Conservation (phyloP, 2,329 filamentous ascomycete species). For the Podosphaera leucotricha region DNA sequence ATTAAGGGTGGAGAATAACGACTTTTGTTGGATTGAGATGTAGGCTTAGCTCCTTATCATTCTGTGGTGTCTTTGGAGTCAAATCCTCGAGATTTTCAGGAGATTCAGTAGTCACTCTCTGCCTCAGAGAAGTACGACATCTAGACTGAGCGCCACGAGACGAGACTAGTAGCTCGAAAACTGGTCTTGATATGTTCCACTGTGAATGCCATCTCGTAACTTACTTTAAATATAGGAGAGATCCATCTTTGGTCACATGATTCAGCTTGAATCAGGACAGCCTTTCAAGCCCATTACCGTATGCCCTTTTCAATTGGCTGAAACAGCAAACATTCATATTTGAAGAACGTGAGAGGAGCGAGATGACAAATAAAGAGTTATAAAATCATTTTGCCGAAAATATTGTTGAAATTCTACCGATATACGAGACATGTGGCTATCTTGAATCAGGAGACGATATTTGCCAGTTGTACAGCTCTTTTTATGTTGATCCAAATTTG, state of each 20-base stretch:
- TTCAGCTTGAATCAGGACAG: not conserved
- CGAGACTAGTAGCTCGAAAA: not conserved
- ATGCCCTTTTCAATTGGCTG: slow-evolving; percentile 13
- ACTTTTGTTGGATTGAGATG: too few relatives aligned
- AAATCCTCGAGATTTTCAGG: too few relatives aligned
- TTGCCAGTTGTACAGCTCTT: too few relatives aligned
- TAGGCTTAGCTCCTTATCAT: too few relatives aligned
- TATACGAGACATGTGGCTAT: slow-evolving; percentile 15
- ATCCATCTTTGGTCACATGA: not conserved
- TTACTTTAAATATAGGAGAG: not conserved
- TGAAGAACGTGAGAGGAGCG: slow-evolving; percentile 17
- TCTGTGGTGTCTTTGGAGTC: too few relatives aligned
- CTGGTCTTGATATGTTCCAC: not conserved
- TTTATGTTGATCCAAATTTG: slow-evolving; percentile 6
- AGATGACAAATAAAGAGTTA: slow-evolving; percentile 15
- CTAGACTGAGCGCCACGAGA: not conserved
- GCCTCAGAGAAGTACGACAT: not conserved
- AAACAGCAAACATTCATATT: slow-evolving; percentile 16
- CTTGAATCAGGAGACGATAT: slow-evolving; percentile 16
- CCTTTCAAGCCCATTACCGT: not conserved
- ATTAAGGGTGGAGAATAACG: too few relatives aligned
- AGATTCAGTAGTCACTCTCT: too few relatives aligned
- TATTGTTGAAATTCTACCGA: not conserved
- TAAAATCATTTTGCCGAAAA: slow-evolving; percentile 13
- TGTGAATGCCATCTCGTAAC: not conserved